phyloP scores from a whole-genome alignment of 495 filamentous ascomycete species.

The Neurospora sp. region DNA sequence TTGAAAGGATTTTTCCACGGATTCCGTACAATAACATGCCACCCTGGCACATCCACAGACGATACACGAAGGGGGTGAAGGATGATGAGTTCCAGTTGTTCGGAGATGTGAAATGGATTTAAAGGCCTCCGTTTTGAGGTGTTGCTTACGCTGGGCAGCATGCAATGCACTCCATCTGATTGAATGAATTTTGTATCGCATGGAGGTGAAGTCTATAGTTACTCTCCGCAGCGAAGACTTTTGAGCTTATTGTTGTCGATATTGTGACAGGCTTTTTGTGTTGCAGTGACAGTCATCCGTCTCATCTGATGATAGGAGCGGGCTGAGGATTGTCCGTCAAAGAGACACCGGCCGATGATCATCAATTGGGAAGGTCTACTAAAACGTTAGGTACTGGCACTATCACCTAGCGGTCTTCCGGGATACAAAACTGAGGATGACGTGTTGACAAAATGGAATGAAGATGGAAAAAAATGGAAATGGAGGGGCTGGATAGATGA shows the following conservation, averaged over 20 bases:
- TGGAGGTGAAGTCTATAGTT: neutral
- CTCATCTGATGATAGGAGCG: neutral
- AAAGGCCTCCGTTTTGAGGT: neutral
- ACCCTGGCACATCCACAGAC: neutral
- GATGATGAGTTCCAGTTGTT: neutral
- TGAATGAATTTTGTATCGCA: neutral
- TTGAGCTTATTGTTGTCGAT: neutral
- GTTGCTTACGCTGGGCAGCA: neutral
- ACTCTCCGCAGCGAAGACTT: neutral
- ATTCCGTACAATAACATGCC: neutral
- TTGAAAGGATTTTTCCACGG: neutral
- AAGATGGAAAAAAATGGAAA: neutral
- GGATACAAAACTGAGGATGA: neutral
- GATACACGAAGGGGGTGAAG: neutral
- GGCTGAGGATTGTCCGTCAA: neutral
- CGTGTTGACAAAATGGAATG: neutral
- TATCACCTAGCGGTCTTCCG: neutral
- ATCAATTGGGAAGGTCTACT: neutral
- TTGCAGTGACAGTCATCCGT: neutral
- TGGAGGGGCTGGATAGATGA: neutral
- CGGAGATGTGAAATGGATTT: neutral
- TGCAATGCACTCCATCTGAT: neutral
- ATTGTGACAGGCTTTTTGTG: neutral
- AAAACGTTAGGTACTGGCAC: neutral
- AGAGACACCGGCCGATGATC: neutral